Evolutionary conservation across 345 rosid genomes (phyloP), one percentile per base, ranked within the genome.

Genomic region (Camelina sativa): DNA sequence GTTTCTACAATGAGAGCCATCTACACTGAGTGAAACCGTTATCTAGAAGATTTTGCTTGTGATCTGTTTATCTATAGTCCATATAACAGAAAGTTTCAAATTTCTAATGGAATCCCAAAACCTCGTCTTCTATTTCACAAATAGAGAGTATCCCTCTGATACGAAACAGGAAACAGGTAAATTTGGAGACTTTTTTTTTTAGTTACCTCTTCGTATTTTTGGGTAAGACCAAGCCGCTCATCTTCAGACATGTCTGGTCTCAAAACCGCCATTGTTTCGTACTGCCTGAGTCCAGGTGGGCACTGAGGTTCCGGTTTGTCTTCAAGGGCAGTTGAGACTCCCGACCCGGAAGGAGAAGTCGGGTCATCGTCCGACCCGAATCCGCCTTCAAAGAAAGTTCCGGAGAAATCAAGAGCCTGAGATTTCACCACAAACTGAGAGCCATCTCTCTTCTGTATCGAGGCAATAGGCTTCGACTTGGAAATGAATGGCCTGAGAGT

Each of bases 121-220:
- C 0, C 28, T n/a, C n/a, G n/a, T n/a, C n/a, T n/a, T n/a, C n/a
- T n/a, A n/a, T n/a, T n/a, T n/a, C n/a, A n/a, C n/a, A n/a, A n/a
- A n/a, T n/a, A n/a, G n/a, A n/a, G n/a, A n/a, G n/a, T n/a, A n/a
- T n/a, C n/a, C n/a, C n/a, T n/a, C n/a, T n/a, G n/a, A n/a, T n/a
- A n/a, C 11, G 10, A 65, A 23, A 7, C 25, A 46, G 15, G 48
- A 65, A 66, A 11, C 4, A 46, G 7, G 17, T 3, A 30, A 30
- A 20, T 32, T 55, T 64, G 1, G 65, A 73, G 23, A 61, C 41
- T 17, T 11, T 0, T n/a, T n/a, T n/a, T 11, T 11, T 11, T 11
- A 95, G 97, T 11, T 11, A 95, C 99, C 99, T 95, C 99, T 83
- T 95, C 97, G 83, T 95, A 95, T 81, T 89, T 95, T 88, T 90